Evolutionary conservation across 2,329 filamentous ascomycete genomes (phyloP).

Genomic region (Cryphonectria radicalis): DNA sequence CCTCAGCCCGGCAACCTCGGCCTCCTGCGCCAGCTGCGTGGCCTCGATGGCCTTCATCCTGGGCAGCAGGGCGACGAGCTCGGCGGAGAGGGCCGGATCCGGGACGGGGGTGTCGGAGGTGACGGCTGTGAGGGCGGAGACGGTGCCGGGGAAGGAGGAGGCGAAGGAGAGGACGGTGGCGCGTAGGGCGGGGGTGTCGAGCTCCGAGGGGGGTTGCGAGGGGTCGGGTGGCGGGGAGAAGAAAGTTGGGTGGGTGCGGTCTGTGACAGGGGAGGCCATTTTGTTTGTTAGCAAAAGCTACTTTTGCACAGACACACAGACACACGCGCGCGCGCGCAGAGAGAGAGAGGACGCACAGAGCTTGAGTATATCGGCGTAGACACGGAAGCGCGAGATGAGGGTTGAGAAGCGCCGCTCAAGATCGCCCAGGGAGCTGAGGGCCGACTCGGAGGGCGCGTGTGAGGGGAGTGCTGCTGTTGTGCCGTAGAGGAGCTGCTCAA

Average conservation of each 20-base stretch:
- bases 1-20: conserved; percentile 66
- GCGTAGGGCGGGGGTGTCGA: conserved; percentile 55
- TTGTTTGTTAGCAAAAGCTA: background rate
- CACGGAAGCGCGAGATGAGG: conserved; percentile 55
- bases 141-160: conserved; percentile 57
- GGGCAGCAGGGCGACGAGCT: conserved; percentile 61
- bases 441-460: conserved; percentile 44
- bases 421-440: conserved; percentile 50
- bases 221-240: conserved; percentile 48
- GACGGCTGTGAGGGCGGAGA: conserved; percentile 61
- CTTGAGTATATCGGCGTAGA: conserved; percentile 63
- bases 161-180: conserved; percentile 62
- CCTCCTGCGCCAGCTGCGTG: conserved; percentile 64
- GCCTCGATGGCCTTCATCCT: conserved; percentile 65
- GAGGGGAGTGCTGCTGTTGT: conserved; percentile 41
- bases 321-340: too few species aligned
- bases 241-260: conserved; percentile 57
- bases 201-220: conserved; percentile 54
- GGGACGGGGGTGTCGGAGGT: conserved; percentile 59
- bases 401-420: conserved; percentile 58
- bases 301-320: conserved; percentile 9
- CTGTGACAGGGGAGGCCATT: conserved; percentile 38
- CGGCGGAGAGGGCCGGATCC: conserved; percentile 57
- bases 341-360: conserved; percentile 53
- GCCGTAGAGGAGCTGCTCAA: conserved; percentile 64